Evolutionary conservation across 441 rosid species (phyloP).

Genomic region (Aleurites moluccanus): DNA sequence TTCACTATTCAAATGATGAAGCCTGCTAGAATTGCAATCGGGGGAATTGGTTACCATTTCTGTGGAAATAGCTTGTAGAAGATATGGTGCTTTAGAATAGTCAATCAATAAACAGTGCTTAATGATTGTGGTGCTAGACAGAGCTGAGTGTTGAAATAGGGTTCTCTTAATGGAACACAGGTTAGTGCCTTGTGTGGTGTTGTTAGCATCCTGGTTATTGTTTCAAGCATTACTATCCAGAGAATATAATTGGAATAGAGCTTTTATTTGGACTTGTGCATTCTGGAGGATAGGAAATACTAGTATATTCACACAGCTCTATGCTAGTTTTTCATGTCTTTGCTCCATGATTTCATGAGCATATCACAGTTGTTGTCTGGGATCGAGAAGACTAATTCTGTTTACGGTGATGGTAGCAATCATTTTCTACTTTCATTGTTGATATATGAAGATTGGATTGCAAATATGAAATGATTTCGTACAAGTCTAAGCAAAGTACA

Average conservation of each 20-base stretch:
- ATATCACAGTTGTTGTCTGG: background rate
- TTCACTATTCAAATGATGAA: background rate
- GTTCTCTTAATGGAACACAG: background rate
- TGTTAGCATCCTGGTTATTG: background rate
- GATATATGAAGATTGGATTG: background rate
- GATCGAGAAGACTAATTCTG: background rate
- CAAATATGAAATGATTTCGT: background rate
- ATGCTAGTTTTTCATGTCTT: background rate
- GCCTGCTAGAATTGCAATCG: background rate
- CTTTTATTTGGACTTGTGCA: background rate
- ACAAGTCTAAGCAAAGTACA: background rate
- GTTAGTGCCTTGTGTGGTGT: background rate
- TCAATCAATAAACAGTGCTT: background rate
- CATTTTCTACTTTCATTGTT: background rate
- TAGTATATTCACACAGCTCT: background rate
- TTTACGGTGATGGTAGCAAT: background rate
- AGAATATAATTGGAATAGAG: background rate
- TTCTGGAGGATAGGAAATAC: background rate
- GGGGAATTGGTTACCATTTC: background rate
- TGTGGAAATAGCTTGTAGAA: background rate
- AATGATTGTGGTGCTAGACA: background rate
- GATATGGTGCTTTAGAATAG: background rate
- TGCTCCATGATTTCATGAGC: background rate
- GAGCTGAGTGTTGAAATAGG: slow-evolving; percentile 3
- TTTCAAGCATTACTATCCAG: background rate